Evolutionary conservation across 179 eudicot species (phyloP), one percentile per base, ranked within the genome.

Genomic region (Camellia oleifera): DNA sequence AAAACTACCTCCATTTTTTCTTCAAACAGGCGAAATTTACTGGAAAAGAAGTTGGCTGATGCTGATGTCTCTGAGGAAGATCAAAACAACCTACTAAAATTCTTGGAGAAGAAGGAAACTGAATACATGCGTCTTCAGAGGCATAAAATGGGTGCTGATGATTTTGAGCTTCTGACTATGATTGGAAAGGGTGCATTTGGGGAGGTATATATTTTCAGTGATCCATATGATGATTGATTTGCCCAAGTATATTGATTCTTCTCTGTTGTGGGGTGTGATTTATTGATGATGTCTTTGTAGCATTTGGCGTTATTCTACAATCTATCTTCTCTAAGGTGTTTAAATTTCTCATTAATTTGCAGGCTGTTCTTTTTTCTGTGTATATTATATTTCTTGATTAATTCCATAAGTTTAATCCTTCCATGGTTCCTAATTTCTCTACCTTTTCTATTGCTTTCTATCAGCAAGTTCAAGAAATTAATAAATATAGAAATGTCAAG

Each of bases 131-230:
- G 97, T 54, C 97, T 95, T 79, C 97, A 93, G 76, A 92, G 98
- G 86, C 97, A 92, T 87, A 95, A 95, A 88, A 95, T 93, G 97
- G 97, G 97, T 78, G 97, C 86, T 79, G 98, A 93, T 83, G 98
- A 95, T 81, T 95, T 95, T 85, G 98, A 95, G 85, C 79, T 95
- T n/a, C 85, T 95, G 80, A 95, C 98, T 32, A 95, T 95, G 97
- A 95, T 95, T 72, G 98, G 98, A 71, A 95, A 93, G 84, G 98
- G 97, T 83, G 98, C 98, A 81, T 95, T 95, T 88, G 98, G 98
- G 12, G 98, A 95, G 98, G 98, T 95, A 89, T 79, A 81, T 81
- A 62, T 79, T 64, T 26, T 56, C 79, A 67, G 50, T 56, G 48
- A 26, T 50, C 50, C 15, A 13, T 32, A 48, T 17, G 72, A 48